Evolutionary conservation across 164 flowering plant genomes (phyloP).

Genomic region (Aristolochia californica): DNA sequence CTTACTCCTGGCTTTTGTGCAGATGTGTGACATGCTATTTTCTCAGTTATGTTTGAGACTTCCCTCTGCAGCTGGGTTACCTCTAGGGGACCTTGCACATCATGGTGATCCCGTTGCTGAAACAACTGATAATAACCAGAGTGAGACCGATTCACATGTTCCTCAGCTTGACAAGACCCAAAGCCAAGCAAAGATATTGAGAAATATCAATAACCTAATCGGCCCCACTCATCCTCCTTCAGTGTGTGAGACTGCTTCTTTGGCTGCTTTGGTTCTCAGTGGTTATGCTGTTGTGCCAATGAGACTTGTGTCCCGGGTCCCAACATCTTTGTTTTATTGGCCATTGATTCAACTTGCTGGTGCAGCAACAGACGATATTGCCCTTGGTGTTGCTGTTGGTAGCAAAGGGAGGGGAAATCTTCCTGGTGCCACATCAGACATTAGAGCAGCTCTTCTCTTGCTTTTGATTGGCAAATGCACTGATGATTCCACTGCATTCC

Average conservation of each 20-base stretch:
- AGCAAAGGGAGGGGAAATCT: conserved; percentile 95
- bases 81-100: conserved; percentile 28
- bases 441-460: conserved; percentile 81
- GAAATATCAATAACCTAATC: conserved; percentile 22
- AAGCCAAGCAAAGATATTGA: conserved; percentile 22
- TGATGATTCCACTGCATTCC: conserved; percentile 72
- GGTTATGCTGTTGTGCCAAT: conserved; percentile 88
- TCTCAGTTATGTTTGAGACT: conserved; percentile 89
- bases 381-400: conserved; percentile 95
- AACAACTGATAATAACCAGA: conserved; percentile 22
- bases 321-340: conserved; percentile 84
- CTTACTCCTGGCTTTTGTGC: conserved; percentile 12
- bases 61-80: conserved; percentile 25
- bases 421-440: conserved; percentile 94
- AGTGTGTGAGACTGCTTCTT: conserved; percentile 55
- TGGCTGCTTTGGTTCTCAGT: conserved; percentile 83
- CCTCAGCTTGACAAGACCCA: conserved; percentile 21
- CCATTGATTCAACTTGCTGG: conserved; percentile 98
- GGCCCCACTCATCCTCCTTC: conserved; percentile 12
- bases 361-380: conserved; percentile 90
- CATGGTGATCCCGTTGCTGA: conserved; percentile 18
- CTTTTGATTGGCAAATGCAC: conserved; percentile 95
- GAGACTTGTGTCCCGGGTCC: conserved; percentile 87
- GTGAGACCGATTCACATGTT: conserved; percentile 15
- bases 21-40: conserved; percentile 97